A percentile compares a stretch with the other conserved stretches of the same genome.
phyloP scores from a whole-genome alignment of 208 protist genomes.

The Wallacemonas sp. region DNA sequence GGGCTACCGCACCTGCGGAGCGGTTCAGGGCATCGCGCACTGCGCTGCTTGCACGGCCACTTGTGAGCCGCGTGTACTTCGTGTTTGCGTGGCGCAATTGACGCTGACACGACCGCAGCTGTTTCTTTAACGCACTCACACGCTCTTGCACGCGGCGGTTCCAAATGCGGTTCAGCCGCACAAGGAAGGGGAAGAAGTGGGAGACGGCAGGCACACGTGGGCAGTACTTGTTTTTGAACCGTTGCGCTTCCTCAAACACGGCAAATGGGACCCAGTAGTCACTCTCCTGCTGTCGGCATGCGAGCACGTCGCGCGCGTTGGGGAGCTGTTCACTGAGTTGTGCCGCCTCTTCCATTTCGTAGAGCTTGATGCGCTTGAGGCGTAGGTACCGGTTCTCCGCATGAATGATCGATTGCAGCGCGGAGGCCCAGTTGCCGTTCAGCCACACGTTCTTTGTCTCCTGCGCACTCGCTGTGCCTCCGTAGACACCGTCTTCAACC shows the following conservation, averaged over 20 bases:
- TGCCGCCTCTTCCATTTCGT: slow-evolving; percentile 61
- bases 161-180: slow-evolving; percentile 78
- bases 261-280: slow-evolving; percentile 87
- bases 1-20: not conserved
- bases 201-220: slow-evolving; percentile 57
- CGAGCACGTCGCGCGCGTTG: slow-evolving; percentile 56
- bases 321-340: slow-evolving; percentile 43
- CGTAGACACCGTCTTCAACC: slow-evolving; percentile 82
- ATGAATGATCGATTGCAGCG: slow-evolving; percentile 66
- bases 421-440: slow-evolving; percentile 64
- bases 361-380: slow-evolving; percentile 56
- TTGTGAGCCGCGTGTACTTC: not conserved
- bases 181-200: slow-evolving; percentile 85
- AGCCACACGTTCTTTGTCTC: slow-evolving; percentile 86
- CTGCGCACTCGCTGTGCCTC: slow-evolving; percentile 36
- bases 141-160: slow-evolving; percentile 55
- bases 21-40: not conserved
- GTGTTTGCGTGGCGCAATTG: not conserved
- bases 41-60: not conserved
- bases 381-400: slow-evolving; percentile 71
- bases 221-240: slow-evolving; percentile 84
- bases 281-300: slow-evolving; percentile 59
- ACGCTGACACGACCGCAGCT: slow-evolving; percentile 13
- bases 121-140: slow-evolving; percentile 34
- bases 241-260: slow-evolving; percentile 75